These are phyloP conservation scores for Globisporangium emineosum DNA, from an alignment of 352 stramenopile species.

Conservation along the genomic window DNA sequence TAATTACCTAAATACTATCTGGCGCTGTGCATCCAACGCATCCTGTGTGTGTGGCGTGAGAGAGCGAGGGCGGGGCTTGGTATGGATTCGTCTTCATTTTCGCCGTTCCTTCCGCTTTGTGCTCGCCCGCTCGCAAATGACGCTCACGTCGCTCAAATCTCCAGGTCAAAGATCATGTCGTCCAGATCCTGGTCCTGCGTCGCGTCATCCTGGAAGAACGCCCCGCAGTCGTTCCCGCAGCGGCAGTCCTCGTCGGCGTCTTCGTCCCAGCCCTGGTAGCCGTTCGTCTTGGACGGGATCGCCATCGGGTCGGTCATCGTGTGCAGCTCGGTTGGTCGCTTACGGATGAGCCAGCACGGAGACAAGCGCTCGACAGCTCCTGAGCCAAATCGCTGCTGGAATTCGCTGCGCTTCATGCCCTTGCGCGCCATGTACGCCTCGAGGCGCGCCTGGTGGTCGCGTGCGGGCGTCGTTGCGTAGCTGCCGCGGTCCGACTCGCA, in stretches of 20 bases:
- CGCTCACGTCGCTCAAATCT: slow-evolving; percentile 36
- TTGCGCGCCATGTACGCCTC: slow-evolving; percentile 39
- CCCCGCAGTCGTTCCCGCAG: slow-evolving; percentile 41
- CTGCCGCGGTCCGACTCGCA: slow-evolving; percentile 58
- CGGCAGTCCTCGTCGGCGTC: slow-evolving; percentile 27
- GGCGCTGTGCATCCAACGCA: no score
- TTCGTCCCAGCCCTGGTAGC: slow-evolving; percentile 28
- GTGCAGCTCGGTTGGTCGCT: not conserved
- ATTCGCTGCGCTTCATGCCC: slow-evolving; percentile 23
- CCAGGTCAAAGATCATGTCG: slow-evolving; percentile 70
- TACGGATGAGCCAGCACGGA: slow-evolving; percentile 7
- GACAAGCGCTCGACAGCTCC: slow-evolving; percentile 5
- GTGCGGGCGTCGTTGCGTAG: slow-evolving; percentile 29
- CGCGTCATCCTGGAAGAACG: slow-evolving; percentile 27
- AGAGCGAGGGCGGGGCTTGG: no score
- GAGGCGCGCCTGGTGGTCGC: slow-evolving; percentile 49
- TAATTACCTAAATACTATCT: no score
- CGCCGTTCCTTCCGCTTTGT: no score
- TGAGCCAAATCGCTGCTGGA: slow-evolving; percentile 16
- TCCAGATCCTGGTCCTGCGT: slow-evolving; percentile 11
- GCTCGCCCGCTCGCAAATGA: no score
- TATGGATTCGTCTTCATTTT: no score
- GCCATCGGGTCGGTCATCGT: slow-evolving; percentile 28
- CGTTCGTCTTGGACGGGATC: slow-evolving; percentile 26
- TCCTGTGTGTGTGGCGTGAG: no score